Evolutionary conservation across 2,329 filamentous ascomycete genomes (phyloP).

Genomic region (Ophiostoma piceae): DNA sequence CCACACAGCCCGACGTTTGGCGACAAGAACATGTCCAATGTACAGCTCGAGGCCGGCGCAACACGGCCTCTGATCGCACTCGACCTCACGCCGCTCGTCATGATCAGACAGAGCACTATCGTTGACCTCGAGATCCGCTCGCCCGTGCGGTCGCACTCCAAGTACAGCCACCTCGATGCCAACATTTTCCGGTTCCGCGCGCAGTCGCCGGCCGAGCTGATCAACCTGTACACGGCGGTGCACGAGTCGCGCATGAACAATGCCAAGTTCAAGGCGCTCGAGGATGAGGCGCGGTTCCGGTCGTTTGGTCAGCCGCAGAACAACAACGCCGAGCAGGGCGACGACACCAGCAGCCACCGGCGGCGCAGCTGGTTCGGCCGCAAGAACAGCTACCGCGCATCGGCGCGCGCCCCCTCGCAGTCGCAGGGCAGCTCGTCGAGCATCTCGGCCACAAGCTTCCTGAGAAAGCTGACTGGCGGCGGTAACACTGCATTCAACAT

Average conservation of each 20-base stretch:
- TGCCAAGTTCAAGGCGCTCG: constrained; percentile 70
- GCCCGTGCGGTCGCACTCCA: constrained; percentile 67
- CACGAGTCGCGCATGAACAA: constrained; percentile 89
- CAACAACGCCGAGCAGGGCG: constrained; percentile 40
- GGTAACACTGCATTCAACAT: constrained; percentile 70
- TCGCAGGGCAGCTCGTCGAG: constrained; percentile 65
- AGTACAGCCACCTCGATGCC: constrained; percentile 59
- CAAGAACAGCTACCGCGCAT: constrained; percentile 60
- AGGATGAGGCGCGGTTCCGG: constrained; percentile 64
- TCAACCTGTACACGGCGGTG: constrained; percentile 75
- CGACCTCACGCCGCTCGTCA: constrained; percentile 85
- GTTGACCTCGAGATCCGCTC: constrained; percentile 93
- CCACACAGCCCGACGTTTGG: constrained; percentile 18
- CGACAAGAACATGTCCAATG: constrained; percentile 24
- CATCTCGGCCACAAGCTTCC: constrained; percentile 67
- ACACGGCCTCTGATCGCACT: constrained; percentile 58
- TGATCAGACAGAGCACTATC: constrained; percentile 82
- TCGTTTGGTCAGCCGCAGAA: constrained; percentile 59
- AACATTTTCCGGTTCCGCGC: constrained; percentile 88
- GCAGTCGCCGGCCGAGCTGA: constrained; percentile 68
- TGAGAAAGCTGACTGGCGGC: constrained; percentile 70
- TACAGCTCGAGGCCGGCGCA: constrained; percentile 33
- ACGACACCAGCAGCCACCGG: constrained; percentile 42
- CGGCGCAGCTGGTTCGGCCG: constrained; percentile 57
- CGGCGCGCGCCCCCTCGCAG: constrained; percentile 55